A percentile compares a stretch with the other conserved stretches of the same genome.
phyloP scores from a whole-genome alignment of 257 asterid species.

The Jasminum sambac region DNA sequence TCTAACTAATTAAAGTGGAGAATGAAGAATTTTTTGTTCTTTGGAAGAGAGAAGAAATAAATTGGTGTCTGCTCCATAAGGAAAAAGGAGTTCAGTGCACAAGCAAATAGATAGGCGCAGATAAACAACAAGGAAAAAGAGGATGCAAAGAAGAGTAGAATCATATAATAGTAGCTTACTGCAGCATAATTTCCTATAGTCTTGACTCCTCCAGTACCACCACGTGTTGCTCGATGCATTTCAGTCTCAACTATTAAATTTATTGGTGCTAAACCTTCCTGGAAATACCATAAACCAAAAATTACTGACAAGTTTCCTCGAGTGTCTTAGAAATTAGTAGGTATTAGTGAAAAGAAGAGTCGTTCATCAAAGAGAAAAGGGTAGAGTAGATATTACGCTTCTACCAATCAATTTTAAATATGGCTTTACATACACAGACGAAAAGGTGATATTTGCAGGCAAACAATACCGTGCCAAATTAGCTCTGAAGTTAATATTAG shows the following conservation, averaged over 20 bases:
- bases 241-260: slow-evolving; percentile 88
- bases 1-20: slow-evolving; percentile 3
- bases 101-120: background rate
- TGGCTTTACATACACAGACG: background rate
- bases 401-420: background rate
- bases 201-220: slow-evolving; percentile 99
- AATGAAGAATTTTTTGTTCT: background rate
- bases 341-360: background rate
- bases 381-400: background rate
- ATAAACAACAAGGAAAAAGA: background rate
- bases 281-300: slow-evolving; percentile 20
- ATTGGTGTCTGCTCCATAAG: background rate
- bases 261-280: slow-evolving; percentile 99
- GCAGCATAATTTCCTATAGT: slow-evolving; percentile 97
- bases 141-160: background rate
- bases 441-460: background rate
- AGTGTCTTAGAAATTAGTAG: background rate
- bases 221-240: slow-evolving; percentile 97
- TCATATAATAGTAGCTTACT: slow-evolving; percentile 43
- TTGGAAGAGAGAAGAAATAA: background rate
- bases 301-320: background rate
- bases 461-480: background rate
- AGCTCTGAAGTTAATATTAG: background rate
- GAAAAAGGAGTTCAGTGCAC: background rate
- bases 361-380: background rate